Base-by-base conservation (phyloP, 192 early-diverging fungal genomes). In the Rhizoclosmatium sp. region DNA sequence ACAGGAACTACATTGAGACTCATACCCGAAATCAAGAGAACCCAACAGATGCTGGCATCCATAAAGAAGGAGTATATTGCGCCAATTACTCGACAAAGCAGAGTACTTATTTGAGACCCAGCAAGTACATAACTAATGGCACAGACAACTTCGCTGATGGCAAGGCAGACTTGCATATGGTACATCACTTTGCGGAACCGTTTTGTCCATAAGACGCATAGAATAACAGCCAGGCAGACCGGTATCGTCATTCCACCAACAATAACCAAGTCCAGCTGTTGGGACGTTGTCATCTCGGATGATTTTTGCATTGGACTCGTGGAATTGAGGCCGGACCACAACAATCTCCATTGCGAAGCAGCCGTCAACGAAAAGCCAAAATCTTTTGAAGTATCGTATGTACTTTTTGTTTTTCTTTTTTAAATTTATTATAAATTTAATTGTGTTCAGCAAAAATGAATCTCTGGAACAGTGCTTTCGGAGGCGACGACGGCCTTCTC, bases 21-120 rank as follows among this genome's bases (percentile, higher is more conserved):
- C 16, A 12, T 12, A n/a, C 47, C 71, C 21, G n/a, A 9, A 54
- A 59, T 41, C 51, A 59, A 54, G 71, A 9, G 59, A 59, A n/a
- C 71, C 59, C 16, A 72, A 72, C 54, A 58, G 54, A 41, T 59
- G 51, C 40, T 72, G 49, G 71, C 19, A 10, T 7, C 59, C 54
- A 31, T 23, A 7, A 14, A 54, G 54, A 54, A 72, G 71, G 54
- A n/a, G n/a, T 14, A 56, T 14, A 56, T 56, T 1, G 54, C 1
- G 54, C 62, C 40, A 1, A 42, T 59, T 31, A 19, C 47, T 59
- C 31, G 31, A 31, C 31, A 31, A 31, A 31, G 31, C 0, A 31
- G 31, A 31, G 31, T 72, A 14, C 41, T 23, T 21, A 19, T 59
- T 51, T 19, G 39, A 72, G 54, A 19, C 71, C 14, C 51, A 54